These are phyloP conservation scores for Vickermania ingenoplastis DNA, from an alignment of 208 protist species.

Conservation along the genomic window DNA sequence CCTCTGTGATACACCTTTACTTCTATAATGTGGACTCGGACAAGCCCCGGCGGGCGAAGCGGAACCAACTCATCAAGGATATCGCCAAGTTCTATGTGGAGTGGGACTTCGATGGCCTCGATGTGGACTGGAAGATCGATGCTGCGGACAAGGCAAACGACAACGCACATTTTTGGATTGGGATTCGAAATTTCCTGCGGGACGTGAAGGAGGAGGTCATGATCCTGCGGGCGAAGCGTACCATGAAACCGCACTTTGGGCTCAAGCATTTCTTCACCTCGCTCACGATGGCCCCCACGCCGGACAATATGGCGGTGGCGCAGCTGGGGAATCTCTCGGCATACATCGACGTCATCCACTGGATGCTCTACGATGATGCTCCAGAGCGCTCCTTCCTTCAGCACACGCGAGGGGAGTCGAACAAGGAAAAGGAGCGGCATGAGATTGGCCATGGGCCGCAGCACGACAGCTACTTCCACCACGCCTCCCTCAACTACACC, in stretches of 20 bases:
- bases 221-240: not conserved
- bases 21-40: not conserved
- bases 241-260: not conserved
- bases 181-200: not conserved
- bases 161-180: not conserved
- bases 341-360: conserved; percentile 45
- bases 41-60: conserved; percentile 1
- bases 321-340: not conserved
- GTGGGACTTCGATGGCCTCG: conserved; percentile 47
- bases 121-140: conserved; percentile 76
- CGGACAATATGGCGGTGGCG: not conserved
- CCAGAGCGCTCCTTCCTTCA: not conserved
- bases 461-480: not conserved
- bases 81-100: conserved; percentile 18
- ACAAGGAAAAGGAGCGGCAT: not conserved
- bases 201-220: not conserved
- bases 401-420: not conserved
- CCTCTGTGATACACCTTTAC: conserved; percentile 16
- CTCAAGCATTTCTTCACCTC: not conserved
- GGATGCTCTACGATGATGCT: conserved; percentile 57
- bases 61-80: conserved; percentile 21
- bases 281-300: conserved; percentile 24
- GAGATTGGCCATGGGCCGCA: not conserved
- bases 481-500: not conserved
- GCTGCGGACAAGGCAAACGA: not conserved